Evolutionary conservation across 2,329 filamentous ascomycete genomes (phyloP), one percentile per base, ranked within the genome.

Genomic region (Cercospora citrullina): DNA sequence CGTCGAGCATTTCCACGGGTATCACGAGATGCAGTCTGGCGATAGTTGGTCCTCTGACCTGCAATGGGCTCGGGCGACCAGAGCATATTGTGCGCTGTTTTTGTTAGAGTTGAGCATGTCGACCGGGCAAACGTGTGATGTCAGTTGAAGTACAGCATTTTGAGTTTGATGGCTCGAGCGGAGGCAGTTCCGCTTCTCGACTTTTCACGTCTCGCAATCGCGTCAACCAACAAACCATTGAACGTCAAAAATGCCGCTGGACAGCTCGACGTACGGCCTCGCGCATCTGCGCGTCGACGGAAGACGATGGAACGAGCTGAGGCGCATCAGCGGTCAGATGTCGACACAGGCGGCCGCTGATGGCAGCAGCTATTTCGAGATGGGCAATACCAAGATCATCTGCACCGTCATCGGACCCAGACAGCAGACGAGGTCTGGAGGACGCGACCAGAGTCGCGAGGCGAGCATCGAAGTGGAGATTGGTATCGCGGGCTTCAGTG

Each of bases 221-320:
- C 28, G 31, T 28, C 31, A 5, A 2, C 6, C 31, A 14, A 42
- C 48, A 33, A 33, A 36, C 31, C 26, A 59, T 42, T 45, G 18
- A 39, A 26, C 3, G 36, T 14, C 39, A 45, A 81, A 72, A 73
- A 97, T 97, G 94, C 94, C 94, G 67, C 92, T 98, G 79, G 94
- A 97, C 81, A 97, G 93, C 7, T 94, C 92, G 12, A 93, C 92
- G 62, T 98, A 97, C 84, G 89, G 89, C 60, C 88, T 97, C 70
- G 93, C 93, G 70, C 90, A 95, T 65, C 80, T 86, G 63, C 84
- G 84, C 71, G 80, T 86, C 66, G 85, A 87, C 73, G 85, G 94
- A 91, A 90, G 95, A 69, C 89, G 95, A 75, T 99, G 95, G 95
- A 98, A 99, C 83, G 95, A 99, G 80, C 87, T 99, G 45, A 93